Conservation (phyloP, 768 basidiomycete genomes). For the Lentinula guzmanii region DNA sequence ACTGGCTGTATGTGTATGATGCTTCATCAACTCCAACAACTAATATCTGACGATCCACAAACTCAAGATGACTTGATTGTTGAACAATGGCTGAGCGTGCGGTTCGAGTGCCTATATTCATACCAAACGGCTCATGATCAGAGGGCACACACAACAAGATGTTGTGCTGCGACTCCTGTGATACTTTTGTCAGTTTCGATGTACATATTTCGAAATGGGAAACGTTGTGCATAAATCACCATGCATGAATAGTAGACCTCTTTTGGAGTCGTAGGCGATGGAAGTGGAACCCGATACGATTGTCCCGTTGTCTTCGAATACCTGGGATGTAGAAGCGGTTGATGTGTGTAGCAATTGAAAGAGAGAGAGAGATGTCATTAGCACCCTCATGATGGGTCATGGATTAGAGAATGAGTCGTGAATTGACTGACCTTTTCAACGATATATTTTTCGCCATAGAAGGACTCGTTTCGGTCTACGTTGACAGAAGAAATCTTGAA, state of each 20-base stretch:
- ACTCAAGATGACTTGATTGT: no score
- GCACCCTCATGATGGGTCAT: background rate
- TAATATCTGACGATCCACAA: no score
- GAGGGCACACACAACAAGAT: background rate
- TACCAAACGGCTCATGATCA: no score
- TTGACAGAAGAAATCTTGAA: conserved; percentile 45
- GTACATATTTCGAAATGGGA: background rate
- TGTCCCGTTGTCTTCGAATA: conserved; percentile 63
- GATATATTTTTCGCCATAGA: conserved; percentile 55
- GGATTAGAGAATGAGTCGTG: no score
- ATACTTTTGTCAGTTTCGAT: background rate
- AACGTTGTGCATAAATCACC: conserved; percentile 33
- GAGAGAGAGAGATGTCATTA: background rate
- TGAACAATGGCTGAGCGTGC: no score
- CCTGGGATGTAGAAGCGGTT: conserved; percentile 23
- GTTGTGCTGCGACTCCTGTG: background rate
- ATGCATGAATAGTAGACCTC: conserved; percentile 48
- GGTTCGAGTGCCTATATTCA: no score
- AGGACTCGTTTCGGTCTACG: conserved; percentile 35
- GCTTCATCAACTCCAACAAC: no score
- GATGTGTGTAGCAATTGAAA: background rate
- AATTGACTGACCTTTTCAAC: conserved; percentile 42
- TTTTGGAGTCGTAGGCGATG: conserved; percentile 46
- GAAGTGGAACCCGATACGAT: conserved; percentile 52
- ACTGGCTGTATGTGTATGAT: no score